phyloP scores from a whole-genome alignment of 2,329 filamentous ascomycete genomes.

The Arthrobotrys pseudoclavata region DNA sequence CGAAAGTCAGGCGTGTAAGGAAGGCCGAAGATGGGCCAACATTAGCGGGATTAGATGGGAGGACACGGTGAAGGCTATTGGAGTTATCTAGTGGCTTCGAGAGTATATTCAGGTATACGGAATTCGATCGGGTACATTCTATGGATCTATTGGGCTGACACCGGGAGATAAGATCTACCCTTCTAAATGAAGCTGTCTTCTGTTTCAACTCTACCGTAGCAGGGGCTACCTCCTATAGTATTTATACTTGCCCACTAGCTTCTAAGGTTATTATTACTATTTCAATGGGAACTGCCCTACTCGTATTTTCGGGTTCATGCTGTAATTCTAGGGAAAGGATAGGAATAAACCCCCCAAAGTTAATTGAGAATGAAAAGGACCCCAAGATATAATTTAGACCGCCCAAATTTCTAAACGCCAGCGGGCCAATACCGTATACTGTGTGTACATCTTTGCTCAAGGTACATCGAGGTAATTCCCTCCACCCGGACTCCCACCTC shows the following conservation, averaged over 20 bases:
- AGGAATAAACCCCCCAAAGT: neutral
- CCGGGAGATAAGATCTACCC: no score
- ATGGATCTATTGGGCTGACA: no score
- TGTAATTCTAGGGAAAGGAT: neutral
- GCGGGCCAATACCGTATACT: neutral
- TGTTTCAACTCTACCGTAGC: no score
- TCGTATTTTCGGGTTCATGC: neutral
- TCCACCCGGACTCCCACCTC: slow-evolving; percentile 32
- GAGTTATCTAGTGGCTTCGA: neutral
- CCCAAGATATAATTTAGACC: neutral
- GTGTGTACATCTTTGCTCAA: slow-evolving; percentile 3
- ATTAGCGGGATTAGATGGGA: slow-evolving; percentile 4
- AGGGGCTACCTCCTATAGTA: no score
- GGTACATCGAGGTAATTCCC: slow-evolving; percentile 54
- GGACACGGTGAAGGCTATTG: slow-evolving; percentile 13
- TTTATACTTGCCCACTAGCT: no score
- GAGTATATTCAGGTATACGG: no score
- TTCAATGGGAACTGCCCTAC: no score
- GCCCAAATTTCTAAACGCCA: slow-evolving; percentile 25
- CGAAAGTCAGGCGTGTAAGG: slow-evolving; percentile 3
- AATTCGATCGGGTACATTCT: no score
- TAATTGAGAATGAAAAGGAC: neutral
- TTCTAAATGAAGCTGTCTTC: no score
- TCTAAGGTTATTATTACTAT: no score
- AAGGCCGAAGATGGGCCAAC: neutral